Conservation (phyloP, 2,329 filamentous ascomycete genomes). For the Fusarium sublunatum region DNA sequence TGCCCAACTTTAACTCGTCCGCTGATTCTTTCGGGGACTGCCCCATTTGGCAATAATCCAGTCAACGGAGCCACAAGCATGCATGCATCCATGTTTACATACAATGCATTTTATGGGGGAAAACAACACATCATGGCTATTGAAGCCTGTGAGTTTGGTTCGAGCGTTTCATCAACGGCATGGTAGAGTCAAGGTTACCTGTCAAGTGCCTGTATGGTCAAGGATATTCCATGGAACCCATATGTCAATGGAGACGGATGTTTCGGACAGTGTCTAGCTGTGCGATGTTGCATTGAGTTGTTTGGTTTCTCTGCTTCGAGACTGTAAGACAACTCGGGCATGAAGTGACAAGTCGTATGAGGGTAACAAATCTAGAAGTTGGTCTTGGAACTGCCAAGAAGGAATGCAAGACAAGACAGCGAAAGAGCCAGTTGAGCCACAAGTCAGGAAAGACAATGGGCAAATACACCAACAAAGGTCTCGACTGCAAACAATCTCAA, state of each 20-base stretch:
- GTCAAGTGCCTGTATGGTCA: neutral
- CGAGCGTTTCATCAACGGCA: conserved; percentile 32
- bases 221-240: conserved; percentile 3
- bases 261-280: conserved; percentile 12
- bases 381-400: conserved; percentile 19
- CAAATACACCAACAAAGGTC: conserved; percentile 9
- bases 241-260: conserved; percentile 4
- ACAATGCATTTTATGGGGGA: conserved; percentile 21
- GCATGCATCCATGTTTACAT: neutral
- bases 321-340: conserved; percentile 6
- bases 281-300: conserved; percentile 4
- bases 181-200: neutral
- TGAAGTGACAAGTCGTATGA: conserved; percentile 17
- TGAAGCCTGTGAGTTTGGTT: conserved; percentile 30
- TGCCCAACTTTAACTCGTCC: conserved; percentile 24
- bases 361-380: neutral
- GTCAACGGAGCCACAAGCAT: conserved; percentile 1
- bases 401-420: conserved; percentile 26
- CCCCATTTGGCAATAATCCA: conserved; percentile 31
- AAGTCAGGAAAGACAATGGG: conserved; percentile 8
- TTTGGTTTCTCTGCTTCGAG: conserved; percentile 4
- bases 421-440: neutral
- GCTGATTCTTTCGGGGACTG: conserved; percentile 32
- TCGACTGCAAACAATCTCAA: conserved; percentile 12
- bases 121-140: neutral